Evolutionary conservation across 2,329 filamentous ascomycete genomes (phyloP), one percentile per base, ranked within the genome.

Genomic region (Hymenoscyphus fructigenus): DNA sequence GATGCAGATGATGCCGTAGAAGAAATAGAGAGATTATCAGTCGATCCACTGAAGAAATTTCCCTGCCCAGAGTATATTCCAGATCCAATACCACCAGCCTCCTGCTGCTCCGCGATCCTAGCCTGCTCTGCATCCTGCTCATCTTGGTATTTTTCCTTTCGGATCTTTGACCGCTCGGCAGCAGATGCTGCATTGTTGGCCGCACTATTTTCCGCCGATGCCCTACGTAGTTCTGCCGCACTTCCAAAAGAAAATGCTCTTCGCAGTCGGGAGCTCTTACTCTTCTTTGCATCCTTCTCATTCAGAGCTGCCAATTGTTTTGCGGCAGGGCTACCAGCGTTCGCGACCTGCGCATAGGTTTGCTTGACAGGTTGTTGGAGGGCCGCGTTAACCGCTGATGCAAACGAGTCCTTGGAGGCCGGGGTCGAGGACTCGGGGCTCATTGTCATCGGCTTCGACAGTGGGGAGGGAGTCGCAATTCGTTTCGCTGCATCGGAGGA

Each of bases 231-330:
- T 75, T 99, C 95, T 9, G 94, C 92, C 53, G 93, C 92, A 76
- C 94, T 98, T 59, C 95, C 93, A 78, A 99, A 99, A 0, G 95
- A 99, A 74, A 99, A 97, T 0, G 95, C 95, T 71, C 95, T 86
- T 63, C 95, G 88, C 66, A 99, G 82, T 70, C 93, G 85, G 20
- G 91, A 93, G 1, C 90, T 91, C 79, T 97, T 97, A 79, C 89
- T 92, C 75, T 92, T 93, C 75, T 87, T 91, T 32, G 82, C 82
- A 62, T 92, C 91, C 75, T 91, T 94, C 70, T 94, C 91, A 66
- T 89, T 94, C 63, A 98, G 83, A n/a, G 93, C 92, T 57, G 91
- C 88, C 47, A 98, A 84, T 64, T 96, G 92, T 76, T 92, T 89
- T 15, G 91, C 89, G 23, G 94, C 94, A 57, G 91, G 88, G 62